phyloP scores from a whole-genome alignment of 805 yeast genomes.

The Sugiyamaella americana region DNA sequence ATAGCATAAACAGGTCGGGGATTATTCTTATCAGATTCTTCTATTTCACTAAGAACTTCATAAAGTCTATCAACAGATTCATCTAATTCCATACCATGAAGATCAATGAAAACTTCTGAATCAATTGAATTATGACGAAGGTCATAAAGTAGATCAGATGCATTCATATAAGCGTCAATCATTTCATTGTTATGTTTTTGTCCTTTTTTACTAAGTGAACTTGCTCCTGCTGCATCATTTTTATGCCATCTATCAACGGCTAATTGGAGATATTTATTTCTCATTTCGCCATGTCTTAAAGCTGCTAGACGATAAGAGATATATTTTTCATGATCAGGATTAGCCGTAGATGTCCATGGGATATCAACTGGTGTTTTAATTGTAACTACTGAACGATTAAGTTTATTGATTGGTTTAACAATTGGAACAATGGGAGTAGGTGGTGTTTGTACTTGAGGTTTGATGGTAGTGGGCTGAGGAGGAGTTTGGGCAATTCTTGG shows the following conservation, averaged over 20 bases:
- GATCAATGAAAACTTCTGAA: slow-evolving; percentile 28
- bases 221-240: slow-evolving; percentile 30
- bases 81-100: slow-evolving; percentile 34
- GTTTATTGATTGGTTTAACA: background rate
- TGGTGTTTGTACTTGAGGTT: background rate
- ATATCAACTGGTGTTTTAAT: slow-evolving; percentile 5
- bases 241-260: slow-evolving; percentile 30
- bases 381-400: background rate
- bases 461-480: background rate
- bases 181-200: slow-evolving; percentile 28
- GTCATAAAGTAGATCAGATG: slow-evolving; percentile 25
- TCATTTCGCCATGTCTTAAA: slow-evolving; percentile 24
- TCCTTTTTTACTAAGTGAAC: slow-evolving; percentile 28
- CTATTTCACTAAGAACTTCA: slow-evolving; percentile 21
- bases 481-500: background rate
- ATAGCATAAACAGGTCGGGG: slow-evolving; percentile 28
- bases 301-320: slow-evolving; percentile 26
- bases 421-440: background rate
- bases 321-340: slow-evolving; percentile 21
- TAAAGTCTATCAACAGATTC: slow-evolving; percentile 30
- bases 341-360: slow-evolving; percentile 27
- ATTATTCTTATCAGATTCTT: slow-evolving; percentile 18
- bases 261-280: slow-evolving; percentile 32
- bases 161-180: slow-evolving; percentile 24
- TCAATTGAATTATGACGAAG: slow-evolving; percentile 20